Evolutionary conservation across 306 rosid species (phyloP).

Genomic region (Corylus avellana): DNA sequence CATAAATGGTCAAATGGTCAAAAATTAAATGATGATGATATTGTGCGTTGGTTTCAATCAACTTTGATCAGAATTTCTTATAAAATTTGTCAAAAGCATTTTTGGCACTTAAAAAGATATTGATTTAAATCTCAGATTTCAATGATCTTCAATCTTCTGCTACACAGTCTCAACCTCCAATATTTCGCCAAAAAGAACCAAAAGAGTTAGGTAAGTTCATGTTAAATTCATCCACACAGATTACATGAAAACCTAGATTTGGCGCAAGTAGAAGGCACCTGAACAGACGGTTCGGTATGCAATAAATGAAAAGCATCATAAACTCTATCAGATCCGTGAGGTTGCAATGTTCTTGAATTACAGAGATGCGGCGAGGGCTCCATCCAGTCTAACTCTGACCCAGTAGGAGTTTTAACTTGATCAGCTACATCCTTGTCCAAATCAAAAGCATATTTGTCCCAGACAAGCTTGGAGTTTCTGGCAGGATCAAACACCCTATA

Average conservation of each 20-base stretch:
- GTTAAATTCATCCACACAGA: not conserved
- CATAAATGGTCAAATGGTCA: not conserved
- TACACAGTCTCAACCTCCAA: not conserved
- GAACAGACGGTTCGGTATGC: slow-evolving; percentile 68
- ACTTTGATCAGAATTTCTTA: not conserved
- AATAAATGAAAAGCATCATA: slow-evolving; percentile 63
- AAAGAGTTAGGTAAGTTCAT: not conserved
- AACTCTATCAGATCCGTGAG: slow-evolving; percentile 41
- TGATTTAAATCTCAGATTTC: not conserved
- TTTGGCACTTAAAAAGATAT: not conserved
- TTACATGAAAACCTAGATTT: not conserved
- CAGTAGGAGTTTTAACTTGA: slow-evolving; percentile 30
- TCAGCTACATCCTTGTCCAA: slow-evolving; percentile 29
- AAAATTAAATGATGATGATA: not conserved
- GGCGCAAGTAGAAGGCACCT: slow-evolving; percentile 44
- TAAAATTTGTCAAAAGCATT: slow-evolving; percentile 3
- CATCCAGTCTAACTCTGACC: slow-evolving; percentile 52
- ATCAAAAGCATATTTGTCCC: slow-evolving; percentile 36
- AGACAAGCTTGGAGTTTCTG: slow-evolving; percentile 34
- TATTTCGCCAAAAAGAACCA: not conserved
- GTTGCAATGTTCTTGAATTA: slow-evolving; percentile 28
- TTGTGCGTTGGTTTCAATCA: not conserved
- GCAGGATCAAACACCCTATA: slow-evolving; percentile 53
- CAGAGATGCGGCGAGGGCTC: slow-evolving; percentile 56
- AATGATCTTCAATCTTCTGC: not conserved